A percentile compares a stretch with the other conserved stretches of the same genome.
These are phyloP conservation scores for Arabidopsis hybrid DNA, from an alignment of 441 rosid species.

Conservation along the genomic window DNA sequence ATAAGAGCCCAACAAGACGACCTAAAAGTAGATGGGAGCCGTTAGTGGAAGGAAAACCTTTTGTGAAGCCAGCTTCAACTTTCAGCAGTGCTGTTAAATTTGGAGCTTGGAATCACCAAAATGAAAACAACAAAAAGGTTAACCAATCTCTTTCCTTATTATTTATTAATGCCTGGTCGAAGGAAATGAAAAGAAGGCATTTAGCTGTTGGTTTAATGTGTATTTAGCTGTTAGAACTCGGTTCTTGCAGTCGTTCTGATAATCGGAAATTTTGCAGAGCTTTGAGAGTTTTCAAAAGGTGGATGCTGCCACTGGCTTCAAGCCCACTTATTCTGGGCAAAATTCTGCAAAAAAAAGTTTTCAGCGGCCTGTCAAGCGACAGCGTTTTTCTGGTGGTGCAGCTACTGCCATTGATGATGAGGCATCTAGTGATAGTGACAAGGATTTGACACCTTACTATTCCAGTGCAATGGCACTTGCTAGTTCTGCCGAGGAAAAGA, in stretches of 20 bases:
- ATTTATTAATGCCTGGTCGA: conserved; percentile 33
- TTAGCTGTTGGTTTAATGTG: conserved; percentile 18
- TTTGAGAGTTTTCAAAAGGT: conserved; percentile 53
- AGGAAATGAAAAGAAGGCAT: conserved; percentile 17
- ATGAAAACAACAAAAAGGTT: conserved; percentile 75
- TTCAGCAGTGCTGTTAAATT: conserved; percentile 56
- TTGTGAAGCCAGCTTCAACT: conserved; percentile 56
- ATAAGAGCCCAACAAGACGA: conserved; percentile 79
- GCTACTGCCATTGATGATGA: conserved; percentile 66
- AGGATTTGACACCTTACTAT: conserved; percentile 80
- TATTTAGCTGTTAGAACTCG: conserved; percentile 35
- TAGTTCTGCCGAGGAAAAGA: conserved; percentile 85
- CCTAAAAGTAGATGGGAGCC: conserved; percentile 99
- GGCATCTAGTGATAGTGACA: conserved; percentile 95
- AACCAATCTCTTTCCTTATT: conserved; percentile 22
- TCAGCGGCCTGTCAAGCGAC: conserved; percentile 84
- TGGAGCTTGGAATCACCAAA: conserved; percentile 63
- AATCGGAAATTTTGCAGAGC: conserved; percentile 45
- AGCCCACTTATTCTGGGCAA: conserved; percentile 52
- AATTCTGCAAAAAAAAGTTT: conserved; percentile 59
- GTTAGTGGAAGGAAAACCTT: conserved; percentile 68
- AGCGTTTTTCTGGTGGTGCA: conserved; percentile 61
- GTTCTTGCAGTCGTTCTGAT: conserved; percentile 36
- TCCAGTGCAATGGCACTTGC: conserved; percentile 78
- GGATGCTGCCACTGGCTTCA: conserved; percentile 52